Evolutionary conservation across 129 eudicot genomes (phyloP).

Genomic region (Apium graveolens): DNA sequence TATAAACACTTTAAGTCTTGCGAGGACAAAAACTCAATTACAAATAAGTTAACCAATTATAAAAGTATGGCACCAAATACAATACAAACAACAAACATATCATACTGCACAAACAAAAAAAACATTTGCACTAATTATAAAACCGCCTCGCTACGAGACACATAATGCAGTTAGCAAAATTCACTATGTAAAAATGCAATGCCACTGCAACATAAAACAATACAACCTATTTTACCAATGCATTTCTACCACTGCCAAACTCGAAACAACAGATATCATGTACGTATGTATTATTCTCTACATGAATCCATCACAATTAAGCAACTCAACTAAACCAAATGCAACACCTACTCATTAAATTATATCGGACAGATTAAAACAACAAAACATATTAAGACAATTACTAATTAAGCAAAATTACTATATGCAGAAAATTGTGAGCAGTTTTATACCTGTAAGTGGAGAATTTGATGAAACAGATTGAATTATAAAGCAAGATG

Average conservation of each 20-base stretch:
- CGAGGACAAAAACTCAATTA: background rate
- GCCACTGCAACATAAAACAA: background rate
- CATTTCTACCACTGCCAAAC: background rate
- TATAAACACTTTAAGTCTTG: background rate
- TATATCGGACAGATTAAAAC: background rate
- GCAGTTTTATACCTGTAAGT: background rate
- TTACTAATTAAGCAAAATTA: background rate
- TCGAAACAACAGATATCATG: background rate
- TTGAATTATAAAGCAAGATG: background rate
- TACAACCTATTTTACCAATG: background rate
- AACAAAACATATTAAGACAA: background rate
- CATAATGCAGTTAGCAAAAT: conserved; percentile 2
- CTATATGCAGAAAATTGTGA: background rate
- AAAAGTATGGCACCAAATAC: background rate
- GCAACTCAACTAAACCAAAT: background rate
- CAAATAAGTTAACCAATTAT: background rate
- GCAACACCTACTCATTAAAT: background rate
- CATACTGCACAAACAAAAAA: no score
- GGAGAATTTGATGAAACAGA: conserved; percentile 1
- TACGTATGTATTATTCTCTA: background rate
- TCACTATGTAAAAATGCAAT: background rate
- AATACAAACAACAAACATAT: background rate
- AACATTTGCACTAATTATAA: background rate
- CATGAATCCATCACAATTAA: background rate
- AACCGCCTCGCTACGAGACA: background rate